A percentile compares a stretch with the other conserved stretches of the same genome.
Conservation (phyloP, 2,329 filamentous ascomycete genomes). For the Colletotrichum zoysiae region DNA sequence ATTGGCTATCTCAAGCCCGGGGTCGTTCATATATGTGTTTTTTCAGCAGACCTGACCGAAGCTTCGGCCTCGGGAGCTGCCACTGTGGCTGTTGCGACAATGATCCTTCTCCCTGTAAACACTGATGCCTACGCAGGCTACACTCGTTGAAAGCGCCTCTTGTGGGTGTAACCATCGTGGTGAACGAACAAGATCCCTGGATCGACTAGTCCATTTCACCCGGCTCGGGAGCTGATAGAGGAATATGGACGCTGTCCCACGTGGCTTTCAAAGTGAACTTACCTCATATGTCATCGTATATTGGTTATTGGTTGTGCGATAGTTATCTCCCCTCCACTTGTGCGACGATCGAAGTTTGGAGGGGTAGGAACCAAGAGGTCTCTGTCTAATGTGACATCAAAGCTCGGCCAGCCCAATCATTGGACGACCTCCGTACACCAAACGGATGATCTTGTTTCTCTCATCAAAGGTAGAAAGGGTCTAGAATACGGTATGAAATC, state of each 20-base stretch:
- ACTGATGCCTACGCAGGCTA: too few relatives aligned
- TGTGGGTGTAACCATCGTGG: neutral
- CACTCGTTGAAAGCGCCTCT: neutral
- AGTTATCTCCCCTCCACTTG: conserved; percentile 28
- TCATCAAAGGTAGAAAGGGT: conserved; percentile 15
- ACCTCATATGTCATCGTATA: conserved; percentile 33
- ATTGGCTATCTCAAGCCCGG: neutral
- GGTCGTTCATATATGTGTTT: neutral
- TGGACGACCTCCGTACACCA: conserved; percentile 2
- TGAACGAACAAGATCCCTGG: neutral
- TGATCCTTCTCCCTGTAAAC: neutral
- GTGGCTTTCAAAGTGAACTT: neutral
- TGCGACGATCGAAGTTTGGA: conserved; percentile 39
- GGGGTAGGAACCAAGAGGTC: conserved; percentile 20
- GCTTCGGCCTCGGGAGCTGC: neutral
- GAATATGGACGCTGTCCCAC: neutral
- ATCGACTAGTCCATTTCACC: neutral
- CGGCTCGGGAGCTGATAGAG: neutral
- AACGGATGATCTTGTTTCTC: conserved; percentile 2
- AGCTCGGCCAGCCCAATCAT: conserved; percentile 33
- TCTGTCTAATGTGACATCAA: conserved; percentile 21
- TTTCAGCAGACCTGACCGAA: neutral
- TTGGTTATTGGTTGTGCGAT: conserved; percentile 36
- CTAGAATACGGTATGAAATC: conserved; percentile 23
- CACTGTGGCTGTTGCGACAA: neutral